Conservation (phyloP, 2,329 filamentous ascomycete species). For the Penicillium sp. region DNA sequence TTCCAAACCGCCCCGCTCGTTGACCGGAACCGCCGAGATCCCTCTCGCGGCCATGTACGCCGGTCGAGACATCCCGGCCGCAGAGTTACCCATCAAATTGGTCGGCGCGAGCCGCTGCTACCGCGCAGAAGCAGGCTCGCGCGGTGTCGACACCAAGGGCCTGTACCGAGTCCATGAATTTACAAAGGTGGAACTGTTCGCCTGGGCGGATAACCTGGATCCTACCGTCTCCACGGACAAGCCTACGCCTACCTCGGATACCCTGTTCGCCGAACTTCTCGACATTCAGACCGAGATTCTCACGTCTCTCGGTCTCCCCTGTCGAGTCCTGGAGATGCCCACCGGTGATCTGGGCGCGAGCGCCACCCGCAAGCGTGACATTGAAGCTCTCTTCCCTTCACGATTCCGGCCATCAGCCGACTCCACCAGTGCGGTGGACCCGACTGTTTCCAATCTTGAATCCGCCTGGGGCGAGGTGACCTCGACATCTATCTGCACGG, state of each 20-base stretch:
- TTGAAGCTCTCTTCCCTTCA: constrained; percentile 90
- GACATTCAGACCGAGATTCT: constrained; percentile 82
- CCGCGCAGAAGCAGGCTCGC: constrained; percentile 85
- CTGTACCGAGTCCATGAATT: constrained; percentile 97
- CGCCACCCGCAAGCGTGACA: constrained; percentile 80
- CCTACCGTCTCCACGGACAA: constrained; percentile 24
- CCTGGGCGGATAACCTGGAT: constrained; percentile 61
- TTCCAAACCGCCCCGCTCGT: constrained; percentile 62
- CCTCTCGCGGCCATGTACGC: constrained; percentile 88
- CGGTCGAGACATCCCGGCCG: constrained; percentile 58
- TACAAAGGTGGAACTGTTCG: constrained; percentile 96
- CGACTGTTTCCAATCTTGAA: constrained; percentile 32
- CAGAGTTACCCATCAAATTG: constrained; percentile 66
- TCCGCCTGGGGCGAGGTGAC: constrained; percentile 91
- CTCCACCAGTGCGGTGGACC: neutral
- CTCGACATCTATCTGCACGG: constrained; percentile 82
- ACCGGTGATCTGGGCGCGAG: constrained; percentile 80
- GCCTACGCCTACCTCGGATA: constrained; percentile 26
- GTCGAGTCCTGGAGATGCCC: constrained; percentile 90
- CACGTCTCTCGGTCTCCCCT: constrained; percentile 68
- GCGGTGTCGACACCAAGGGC: constrained; percentile 86
- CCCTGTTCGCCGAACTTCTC: constrained; percentile 77
- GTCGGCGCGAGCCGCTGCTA: constrained; percentile 90
- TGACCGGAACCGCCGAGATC: constrained; percentile 90
- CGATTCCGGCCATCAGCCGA: constrained; percentile 41